Percentiles rank a stretch among this genome's conserved stretches.
Conservation (phyloP, 306 rosid species). For the Medicago ruthenica region DNA sequence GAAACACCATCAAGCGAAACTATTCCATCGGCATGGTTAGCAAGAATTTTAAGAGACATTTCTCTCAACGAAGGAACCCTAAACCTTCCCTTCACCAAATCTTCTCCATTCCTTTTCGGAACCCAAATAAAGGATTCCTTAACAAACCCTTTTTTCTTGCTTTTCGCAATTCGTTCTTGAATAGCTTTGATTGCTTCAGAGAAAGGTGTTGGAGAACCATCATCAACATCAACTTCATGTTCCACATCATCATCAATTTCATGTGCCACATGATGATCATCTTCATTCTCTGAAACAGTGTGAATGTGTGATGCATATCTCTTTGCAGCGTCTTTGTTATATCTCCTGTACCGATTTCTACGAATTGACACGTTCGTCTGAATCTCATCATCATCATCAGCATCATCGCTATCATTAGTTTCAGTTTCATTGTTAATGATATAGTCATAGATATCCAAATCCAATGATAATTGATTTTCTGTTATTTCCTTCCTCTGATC, state of each 20-base stretch:
- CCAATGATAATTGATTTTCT: not conserved
- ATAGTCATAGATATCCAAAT: not conserved
- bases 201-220: conserved; percentile 69
- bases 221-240: conserved; percentile 28
- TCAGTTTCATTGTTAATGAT: not conserved
- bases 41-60: conserved; percentile 56
- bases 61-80: conserved; percentile 67
- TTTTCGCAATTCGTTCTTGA: conserved; percentile 34
- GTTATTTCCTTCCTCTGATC: not conserved
- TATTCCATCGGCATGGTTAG: conserved; percentile 66
- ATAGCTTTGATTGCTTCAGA: conserved; percentile 62
- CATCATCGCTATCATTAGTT: not conserved
- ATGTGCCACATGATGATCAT: not conserved
- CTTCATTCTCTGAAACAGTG: not conserved
- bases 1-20: conserved; percentile 71
- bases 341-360: not conserved
- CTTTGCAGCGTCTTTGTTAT: not conserved
- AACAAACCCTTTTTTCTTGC: not conserved
- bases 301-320: not conserved
- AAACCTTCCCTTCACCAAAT: conserved; percentile 10
- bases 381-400: not conserved
- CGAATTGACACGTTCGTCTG: not conserved
- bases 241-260: not conserved
- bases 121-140: conserved; percentile 47
- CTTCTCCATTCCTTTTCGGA: conserved; percentile 40